A percentile compares a stretch with the other conserved stretches of the same genome.
Evolutionary conservation across 495 filamentous ascomycete species (phyloP).

Genomic region (Pyronema omphalodes): DNA sequence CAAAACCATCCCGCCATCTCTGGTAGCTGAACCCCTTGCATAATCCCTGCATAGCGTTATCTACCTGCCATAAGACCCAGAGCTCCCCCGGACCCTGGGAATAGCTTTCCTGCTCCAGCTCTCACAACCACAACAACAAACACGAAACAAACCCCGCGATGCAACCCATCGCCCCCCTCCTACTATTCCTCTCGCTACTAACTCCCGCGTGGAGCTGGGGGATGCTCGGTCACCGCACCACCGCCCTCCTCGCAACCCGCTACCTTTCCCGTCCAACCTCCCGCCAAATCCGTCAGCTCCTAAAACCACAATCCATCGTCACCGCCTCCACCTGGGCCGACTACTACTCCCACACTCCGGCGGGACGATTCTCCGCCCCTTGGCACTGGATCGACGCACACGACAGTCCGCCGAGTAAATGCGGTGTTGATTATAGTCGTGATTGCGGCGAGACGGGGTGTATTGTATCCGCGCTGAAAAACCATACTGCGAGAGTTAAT

Average conservation of each 20-base stretch:
- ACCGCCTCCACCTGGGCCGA: slow-evolving; percentile 47
- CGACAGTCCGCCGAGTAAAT: slow-evolving; percentile 40
- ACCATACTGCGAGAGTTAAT: slow-evolving; percentile 32
- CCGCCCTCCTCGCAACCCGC: slow-evolving; percentile 21
- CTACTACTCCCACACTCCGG: slow-evolving; percentile 39
- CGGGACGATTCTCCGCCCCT: slow-evolving; percentile 35
- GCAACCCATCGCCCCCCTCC: background rate
- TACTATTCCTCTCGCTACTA: background rate
- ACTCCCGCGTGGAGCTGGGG: slow-evolving; percentile 10
- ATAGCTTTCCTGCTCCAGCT: too few species aligned
- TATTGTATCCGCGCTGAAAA: slow-evolving; percentile 35
- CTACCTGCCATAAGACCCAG: too few species aligned
- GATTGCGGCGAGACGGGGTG: slow-evolving; percentile 46
- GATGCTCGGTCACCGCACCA: slow-evolving; percentile 22
- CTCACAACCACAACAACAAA: too few species aligned
- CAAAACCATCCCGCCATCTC: too few species aligned
- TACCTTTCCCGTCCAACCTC: slow-evolving; percentile 21
- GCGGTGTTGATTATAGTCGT: slow-evolving; percentile 39
- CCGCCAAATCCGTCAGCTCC: slow-evolving; percentile 10
- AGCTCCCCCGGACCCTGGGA: too few species aligned
- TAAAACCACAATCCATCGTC: slow-evolving; percentile 34
- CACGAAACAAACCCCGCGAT: background rate
- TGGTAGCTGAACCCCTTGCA: too few species aligned
- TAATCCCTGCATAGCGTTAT: too few species aligned
- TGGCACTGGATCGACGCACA: slow-evolving; percentile 59